Conservation (phyloP, 441 rosid genomes). For the Eruca vesicaria region DNA sequence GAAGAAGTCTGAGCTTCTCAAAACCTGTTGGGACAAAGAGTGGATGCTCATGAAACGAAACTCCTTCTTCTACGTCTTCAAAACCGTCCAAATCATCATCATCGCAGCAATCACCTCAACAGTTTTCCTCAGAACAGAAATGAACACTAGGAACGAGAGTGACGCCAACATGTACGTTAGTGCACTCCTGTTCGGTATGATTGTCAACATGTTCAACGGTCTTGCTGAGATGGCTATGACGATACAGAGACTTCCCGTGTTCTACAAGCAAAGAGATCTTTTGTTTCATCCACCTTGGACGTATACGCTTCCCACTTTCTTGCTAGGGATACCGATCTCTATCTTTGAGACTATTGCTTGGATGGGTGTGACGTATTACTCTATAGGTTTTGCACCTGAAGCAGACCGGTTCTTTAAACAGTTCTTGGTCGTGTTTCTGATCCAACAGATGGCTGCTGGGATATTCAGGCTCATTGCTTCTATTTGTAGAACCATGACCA, state of each 20-base stretch:
- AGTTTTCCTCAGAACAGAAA: slow-evolving; percentile 52
- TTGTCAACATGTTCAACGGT: slow-evolving; percentile 80
- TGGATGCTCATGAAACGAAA: slow-evolving; percentile 74
- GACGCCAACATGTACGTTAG: slow-evolving; percentile 63
- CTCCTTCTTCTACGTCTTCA: slow-evolving; percentile 60
- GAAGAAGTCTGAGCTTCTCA: slow-evolving; percentile 58
- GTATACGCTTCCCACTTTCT: slow-evolving; percentile 67
- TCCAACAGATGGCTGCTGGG: slow-evolving; percentile 88
- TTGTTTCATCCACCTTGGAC: slow-evolving; percentile 83
- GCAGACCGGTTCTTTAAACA: slow-evolving; percentile 84
- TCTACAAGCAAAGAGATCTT: slow-evolving; percentile 91
- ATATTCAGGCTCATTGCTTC: slow-evolving; percentile 69
- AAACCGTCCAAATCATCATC: slow-evolving; percentile 63
- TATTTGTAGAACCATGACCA: slow-evolving; percentile 73
- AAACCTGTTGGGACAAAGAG: slow-evolving; percentile 78
- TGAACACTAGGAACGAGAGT: slow-evolving; percentile 44
- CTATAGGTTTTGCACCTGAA: slow-evolving; percentile 75
- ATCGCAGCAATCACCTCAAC: slow-evolving; percentile 61
- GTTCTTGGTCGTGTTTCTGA: slow-evolving; percentile 51
- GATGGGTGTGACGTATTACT: slow-evolving; percentile 61
- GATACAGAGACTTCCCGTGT: slow-evolving; percentile 77
- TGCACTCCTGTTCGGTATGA: slow-evolving; percentile 57
- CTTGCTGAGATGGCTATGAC: slow-evolving; percentile 63
- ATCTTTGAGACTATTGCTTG: slow-evolving; percentile 65
- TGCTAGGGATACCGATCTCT: slow-evolving; percentile 65